Conservation (phyloP, 805 yeast species). For the Kodamaea lidongshanica region DNA sequence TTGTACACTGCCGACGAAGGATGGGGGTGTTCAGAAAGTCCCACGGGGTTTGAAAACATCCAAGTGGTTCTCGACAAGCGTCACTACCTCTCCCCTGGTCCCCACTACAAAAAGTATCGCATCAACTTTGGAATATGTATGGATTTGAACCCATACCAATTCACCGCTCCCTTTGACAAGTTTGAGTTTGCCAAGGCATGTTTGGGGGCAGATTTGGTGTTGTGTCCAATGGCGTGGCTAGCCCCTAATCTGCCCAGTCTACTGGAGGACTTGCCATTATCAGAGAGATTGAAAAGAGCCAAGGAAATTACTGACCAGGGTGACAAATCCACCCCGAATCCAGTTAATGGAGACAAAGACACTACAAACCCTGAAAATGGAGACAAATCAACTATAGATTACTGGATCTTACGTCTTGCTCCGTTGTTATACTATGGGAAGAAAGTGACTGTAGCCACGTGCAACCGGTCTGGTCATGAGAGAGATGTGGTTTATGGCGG, state of each 20-base stretch:
- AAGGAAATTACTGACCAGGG: slow-evolving; percentile 2
- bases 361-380: not conserved
- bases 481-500: slow-evolving; percentile 64
- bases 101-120: slow-evolving; percentile 8
- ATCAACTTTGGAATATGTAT: slow-evolving; percentile 82
- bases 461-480: slow-evolving; percentile 80
- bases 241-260: slow-evolving; percentile 43
- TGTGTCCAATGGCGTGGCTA: slow-evolving; percentile 89
- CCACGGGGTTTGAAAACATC: slow-evolving; percentile 46
- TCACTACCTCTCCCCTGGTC: slow-evolving; percentile 13
- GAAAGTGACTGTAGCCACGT: slow-evolving; percentile 40
- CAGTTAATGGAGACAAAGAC: not conserved
- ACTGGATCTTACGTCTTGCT: slow-evolving; percentile 68
- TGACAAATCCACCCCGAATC: not conserved
- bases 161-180: slow-evolving; percentile 67
- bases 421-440: slow-evolving; percentile 43
- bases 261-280: slow-evolving; percentile 8
- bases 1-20: slow-evolving; percentile 70
- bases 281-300: slow-evolving; percentile 12
- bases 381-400: slow-evolving; percentile 48
- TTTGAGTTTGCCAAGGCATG: slow-evolving; percentile 67
- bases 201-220: slow-evolving; percentile 44
- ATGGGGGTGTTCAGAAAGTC: slow-evolving; percentile 76
- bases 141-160: slow-evolving; percentile 87
- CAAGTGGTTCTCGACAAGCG: slow-evolving; percentile 30